Percentiles rank a stretch among this genome's conserved stretches.
Conservation (phyloP, 2,329 filamentous ascomycete genomes). For the Fusarium irregulare region DNA sequence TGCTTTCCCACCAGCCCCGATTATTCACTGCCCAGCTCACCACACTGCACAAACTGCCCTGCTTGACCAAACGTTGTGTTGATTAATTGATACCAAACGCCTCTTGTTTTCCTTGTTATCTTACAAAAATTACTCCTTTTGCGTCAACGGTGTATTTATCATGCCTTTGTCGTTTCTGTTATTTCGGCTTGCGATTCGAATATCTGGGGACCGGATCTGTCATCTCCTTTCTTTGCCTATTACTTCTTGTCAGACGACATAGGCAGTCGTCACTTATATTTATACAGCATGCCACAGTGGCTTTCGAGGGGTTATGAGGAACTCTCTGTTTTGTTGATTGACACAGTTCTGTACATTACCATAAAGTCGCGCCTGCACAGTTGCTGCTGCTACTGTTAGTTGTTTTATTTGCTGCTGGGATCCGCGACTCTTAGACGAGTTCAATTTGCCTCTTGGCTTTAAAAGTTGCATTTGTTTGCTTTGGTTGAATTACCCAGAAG, state of each 20-base stretch:
- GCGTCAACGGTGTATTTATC: conserved; percentile 42
- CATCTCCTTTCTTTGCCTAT: conserved; percentile 41
- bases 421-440: conserved; percentile 52
- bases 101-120: conserved; percentile 35
- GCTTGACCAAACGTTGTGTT: conserved; percentile 47
- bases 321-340: conserved; percentile 50
- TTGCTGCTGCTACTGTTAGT: conserved; percentile 55
- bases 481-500: conserved; percentile 30
- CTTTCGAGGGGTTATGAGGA: conserved; percentile 54
- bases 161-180: conserved; percentile 33
- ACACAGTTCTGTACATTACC: conserved; percentile 67
- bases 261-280: conserved; percentile 43
- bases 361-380: conserved; percentile 57
- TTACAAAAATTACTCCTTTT: conserved; percentile 39
- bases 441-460: conserved; percentile 51
- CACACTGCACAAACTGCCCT: conserved; percentile 38
- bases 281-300: conserved; percentile 49
- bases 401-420: conserved; percentile 50
- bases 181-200: conserved; percentile 28
- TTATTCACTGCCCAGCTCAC: conserved; percentile 24
- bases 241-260: conserved; percentile 42
- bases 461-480: conserved; percentile 48
- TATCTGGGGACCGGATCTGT: conserved; percentile 47
- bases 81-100: conserved; percentile 55
- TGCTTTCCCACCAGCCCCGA: conserved; percentile 35